Evolutionary conservation across 192 early-diverging fungal genomes (phyloP), one percentile per base, ranked within the genome.

Genomic region (Podila horticola): DNA sequence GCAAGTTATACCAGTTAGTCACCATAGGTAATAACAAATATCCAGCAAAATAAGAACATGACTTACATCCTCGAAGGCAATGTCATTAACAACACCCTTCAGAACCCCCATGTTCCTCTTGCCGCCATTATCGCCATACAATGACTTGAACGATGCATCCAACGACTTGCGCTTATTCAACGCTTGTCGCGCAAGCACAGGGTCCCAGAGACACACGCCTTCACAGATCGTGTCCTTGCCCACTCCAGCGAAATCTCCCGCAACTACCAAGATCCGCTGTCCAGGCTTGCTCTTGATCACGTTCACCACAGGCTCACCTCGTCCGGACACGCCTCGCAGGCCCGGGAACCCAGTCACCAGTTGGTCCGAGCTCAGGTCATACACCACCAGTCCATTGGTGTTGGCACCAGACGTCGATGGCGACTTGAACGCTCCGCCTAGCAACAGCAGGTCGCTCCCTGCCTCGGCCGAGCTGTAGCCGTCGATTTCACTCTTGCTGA

Each of bases 61-160:
- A 60, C 59, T 71, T 64, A 70, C 77, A 58, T 82, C 72, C n/a
- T 72, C 67, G 50, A 82, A 74, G 3, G 82, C 52, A 19, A 87
- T 58, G 15, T 83, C 84, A 20, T 82, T 67, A 5, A 82, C 72
- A 17, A 67, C 62, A 2, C 84, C 86, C 10, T 71, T 50, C 5
- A 87, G 19, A 9, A 74, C 69, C 0, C 57, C 76, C 5, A 72
- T 13, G 33, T 68, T 58, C 22, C 64, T 72, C 70, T 64, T 72
- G 26, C 52, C 58, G 17, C 12, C 36, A 22, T 57, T 55, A 8
- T 67, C 69, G 5, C 76, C 70, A 59, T 79, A 79, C 3, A 79
- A 7, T 20, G 70, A 68, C 57, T 64, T 72, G 61, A 79, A 79
- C 20, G 69, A 68, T 5, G 48, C 33, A 2, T 67, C 64, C 11